Evolutionary conservation across 169 alveolate species (phyloP), one percentile per base, ranked within the genome.

Genomic region (Plasmodium vivax): DNA sequence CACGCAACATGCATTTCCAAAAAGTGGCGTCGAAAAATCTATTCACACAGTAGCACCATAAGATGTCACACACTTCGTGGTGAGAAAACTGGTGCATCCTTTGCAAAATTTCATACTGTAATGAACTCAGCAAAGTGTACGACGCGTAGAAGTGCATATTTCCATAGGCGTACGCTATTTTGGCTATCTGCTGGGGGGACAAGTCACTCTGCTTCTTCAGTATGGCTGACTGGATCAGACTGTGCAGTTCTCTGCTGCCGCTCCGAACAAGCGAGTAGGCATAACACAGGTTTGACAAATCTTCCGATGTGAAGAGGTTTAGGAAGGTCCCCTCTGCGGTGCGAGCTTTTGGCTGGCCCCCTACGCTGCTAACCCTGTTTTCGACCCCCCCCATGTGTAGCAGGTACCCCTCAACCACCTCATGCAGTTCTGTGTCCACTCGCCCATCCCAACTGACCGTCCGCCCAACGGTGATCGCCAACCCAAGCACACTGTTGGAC

Each of bases 41-140:
- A 43, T 90, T 90, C 12, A 90, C 56, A 47, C 94, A 80, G 81
- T 90, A 90, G 62, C 94, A 79, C 94, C 94, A 90, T 82, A 90
- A 45, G 6, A 90, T 90, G 41, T 90, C 94, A 90, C 92, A 47
- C 19, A 90, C 68, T 41, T 90, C 94, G 51, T 80, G 30, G 32
- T 82, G 56, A 45, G 56, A 62, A 82, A 90, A 90, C 54, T 90
- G 94, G 16, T 90, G 94, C 45, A 90, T 68, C 51, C 94, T 68
- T 82, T 90, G 94, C 54, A 90, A 80, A 34, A 90, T 90, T 54
- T 90, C 94, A 90, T 90, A 90, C 77, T 90, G 94, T 41, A 90
- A 47, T 3, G 79, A 72, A 71, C 94, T 90, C 19, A 90, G 73
- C 14, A 90, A 34, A 4, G 94, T 68, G 45, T 90, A 90, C 6